Conservation (phyloP, 1,139 yeast species). For the Pichia sp. region DNA sequence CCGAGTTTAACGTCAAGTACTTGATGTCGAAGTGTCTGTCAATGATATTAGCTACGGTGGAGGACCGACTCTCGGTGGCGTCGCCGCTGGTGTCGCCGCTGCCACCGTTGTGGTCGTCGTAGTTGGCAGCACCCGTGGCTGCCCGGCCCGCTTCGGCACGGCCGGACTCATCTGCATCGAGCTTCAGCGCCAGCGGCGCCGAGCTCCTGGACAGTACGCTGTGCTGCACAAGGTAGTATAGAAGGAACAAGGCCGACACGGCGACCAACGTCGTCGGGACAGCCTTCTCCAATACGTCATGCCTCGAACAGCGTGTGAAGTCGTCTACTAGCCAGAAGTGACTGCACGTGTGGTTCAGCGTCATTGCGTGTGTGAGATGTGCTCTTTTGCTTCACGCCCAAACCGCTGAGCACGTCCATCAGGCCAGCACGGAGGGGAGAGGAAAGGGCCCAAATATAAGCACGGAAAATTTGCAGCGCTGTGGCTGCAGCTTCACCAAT, state of each 20-base stretch:
- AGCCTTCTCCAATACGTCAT: slow-evolving; percentile 34
- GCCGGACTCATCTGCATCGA: background rate
- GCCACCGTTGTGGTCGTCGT: no score
- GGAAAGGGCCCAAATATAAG: background rate
- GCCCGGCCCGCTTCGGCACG: no score
- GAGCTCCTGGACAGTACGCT: background rate
- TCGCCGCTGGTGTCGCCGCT: no score
- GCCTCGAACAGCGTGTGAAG: slow-evolving; percentile 45
- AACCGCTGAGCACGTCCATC: no score
- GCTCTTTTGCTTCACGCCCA: no score
- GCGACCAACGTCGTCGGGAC: slow-evolving; percentile 7
- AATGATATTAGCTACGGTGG: slow-evolving; percentile 23
- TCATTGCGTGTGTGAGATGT: background rate
- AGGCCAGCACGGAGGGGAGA: background rate
- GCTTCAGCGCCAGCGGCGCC: background rate
- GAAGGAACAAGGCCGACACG: slow-evolving; percentile 4
- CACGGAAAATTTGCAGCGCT: background rate
- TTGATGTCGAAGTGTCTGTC: slow-evolving; percentile 51
- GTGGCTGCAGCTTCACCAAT: background rate
- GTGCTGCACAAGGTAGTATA: slow-evolving; percentile 2
- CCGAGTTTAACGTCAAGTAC: slow-evolving; percentile 40
- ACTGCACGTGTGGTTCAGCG: slow-evolving; percentile 14
- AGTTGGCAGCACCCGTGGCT: no score
- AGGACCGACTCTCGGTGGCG: no score
- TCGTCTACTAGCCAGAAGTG: slow-evolving; percentile 40